These are phyloP conservation scores for Bothriochloa decipiens DNA, from an alignment of 176 grass and related monocot genomes.

Conservation along the genomic window DNA sequence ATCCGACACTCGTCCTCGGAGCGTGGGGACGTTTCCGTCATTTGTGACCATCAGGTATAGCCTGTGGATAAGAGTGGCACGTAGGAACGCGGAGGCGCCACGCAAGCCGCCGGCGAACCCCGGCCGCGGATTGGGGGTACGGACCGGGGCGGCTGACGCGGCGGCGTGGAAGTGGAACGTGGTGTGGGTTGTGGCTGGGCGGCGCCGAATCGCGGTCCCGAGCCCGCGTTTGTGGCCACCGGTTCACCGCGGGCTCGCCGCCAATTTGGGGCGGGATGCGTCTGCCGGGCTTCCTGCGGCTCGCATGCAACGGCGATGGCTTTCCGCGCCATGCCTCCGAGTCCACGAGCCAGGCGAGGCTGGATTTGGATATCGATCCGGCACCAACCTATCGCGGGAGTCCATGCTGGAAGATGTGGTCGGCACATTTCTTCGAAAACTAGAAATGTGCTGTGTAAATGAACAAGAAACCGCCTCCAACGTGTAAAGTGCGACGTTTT, in stretches of 20 bases:
- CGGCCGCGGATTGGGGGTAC: background rate
- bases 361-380: background rate
- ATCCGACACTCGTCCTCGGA: background rate
- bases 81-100: constrained; percentile 5
- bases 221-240: background rate
- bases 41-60: background rate
- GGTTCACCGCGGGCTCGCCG: background rate
- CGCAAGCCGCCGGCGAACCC: background rate
- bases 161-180: background rate
- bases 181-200: background rate
- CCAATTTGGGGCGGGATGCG: too few relatives aligned
- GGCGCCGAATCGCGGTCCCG: background rate
- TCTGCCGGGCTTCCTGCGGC: too few relatives aligned
- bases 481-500: too few relatives aligned
- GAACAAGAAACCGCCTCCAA: too few relatives aligned
- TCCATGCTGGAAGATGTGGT: background rate
- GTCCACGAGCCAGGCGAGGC: background rate
- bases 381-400: background rate
- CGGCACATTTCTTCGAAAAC: background rate
- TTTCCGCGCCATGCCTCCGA: background rate
- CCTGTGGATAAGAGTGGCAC: constrained; percentile 38
- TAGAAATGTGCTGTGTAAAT: background rate
- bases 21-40: background rate
- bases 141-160: background rate
- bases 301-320: background rate